phyloP scores from a whole-genome alignment of 2,329 filamentous ascomycete genomes.

The Pseudogymnoascus sp. region DNA sequence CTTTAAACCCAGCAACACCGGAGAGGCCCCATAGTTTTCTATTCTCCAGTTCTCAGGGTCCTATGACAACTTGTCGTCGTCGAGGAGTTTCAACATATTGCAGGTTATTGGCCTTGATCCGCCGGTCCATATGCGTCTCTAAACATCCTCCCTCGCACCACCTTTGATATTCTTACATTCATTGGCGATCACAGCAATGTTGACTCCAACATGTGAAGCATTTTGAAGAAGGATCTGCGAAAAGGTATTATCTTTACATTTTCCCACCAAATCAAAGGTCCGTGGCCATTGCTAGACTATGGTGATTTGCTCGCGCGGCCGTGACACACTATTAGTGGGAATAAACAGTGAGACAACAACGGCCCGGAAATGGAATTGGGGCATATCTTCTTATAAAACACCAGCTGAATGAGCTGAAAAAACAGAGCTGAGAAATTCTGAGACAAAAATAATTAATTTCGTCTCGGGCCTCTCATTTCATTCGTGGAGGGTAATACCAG shows the following conservation, averaged over 20 bases:
- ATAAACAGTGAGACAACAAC: not conserved
- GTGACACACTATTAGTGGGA: not conserved
- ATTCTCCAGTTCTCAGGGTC: not conserved
- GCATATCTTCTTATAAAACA: not conserved
- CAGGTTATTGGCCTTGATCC: not conserved
- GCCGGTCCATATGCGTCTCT: not conserved
- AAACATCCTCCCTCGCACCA: not conserved
- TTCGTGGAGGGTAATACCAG: too few species aligned
- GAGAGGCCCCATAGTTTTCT: not conserved
- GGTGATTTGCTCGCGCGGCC: not conserved
- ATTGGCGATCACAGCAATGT: not conserved
- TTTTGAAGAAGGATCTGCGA: not conserved
- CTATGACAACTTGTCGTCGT: not conserved
- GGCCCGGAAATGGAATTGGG: not conserved
- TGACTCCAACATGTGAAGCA: not conserved
- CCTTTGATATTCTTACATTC: not conserved
- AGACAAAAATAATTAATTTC: not conserved
- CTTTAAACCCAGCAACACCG: not conserved
- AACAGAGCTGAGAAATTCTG: not conserved
- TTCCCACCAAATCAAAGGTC: not conserved
- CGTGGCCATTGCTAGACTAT: not conserved
- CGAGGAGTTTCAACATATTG: not conserved
- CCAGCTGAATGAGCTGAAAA: not conserved
- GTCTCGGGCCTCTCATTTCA: not conserved
- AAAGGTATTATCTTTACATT: not conserved